phyloP scores from a whole-genome alignment of 2,329 filamentous ascomycete species.

The Chaetomiaceae sp. region DNA sequence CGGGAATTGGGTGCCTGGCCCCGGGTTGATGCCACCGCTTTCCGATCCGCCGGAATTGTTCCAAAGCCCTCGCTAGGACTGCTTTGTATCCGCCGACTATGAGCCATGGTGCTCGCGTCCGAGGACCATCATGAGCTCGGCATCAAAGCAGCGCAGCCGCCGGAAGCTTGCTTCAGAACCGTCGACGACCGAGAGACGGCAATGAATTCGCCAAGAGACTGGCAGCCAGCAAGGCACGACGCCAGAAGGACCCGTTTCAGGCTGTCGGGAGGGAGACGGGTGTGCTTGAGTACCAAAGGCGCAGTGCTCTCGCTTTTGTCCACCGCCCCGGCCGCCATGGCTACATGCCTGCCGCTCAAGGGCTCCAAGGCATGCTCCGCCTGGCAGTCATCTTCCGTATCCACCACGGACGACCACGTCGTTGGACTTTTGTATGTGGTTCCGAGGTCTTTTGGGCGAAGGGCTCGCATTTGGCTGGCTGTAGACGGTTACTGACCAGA shows the following conservation, averaged over 20 bases:
- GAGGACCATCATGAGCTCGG: conserved; percentile 22
- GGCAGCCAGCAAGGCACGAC: neutral
- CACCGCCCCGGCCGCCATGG: conserved; percentile 32
- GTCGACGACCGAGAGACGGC: neutral
- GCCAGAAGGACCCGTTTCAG: conserved; percentile 4
- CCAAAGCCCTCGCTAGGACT: neutral
- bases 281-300: conserved; percentile 9
- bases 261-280: conserved; percentile 13
- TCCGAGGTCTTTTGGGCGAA: neutral
- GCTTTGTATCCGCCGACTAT: conserved; percentile 9
- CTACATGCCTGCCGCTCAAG: conserved; percentile 58
- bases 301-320: conserved; percentile 26
- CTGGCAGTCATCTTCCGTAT: conserved; percentile 66
- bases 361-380: conserved; percentile 66
- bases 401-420: conserved; percentile 54
- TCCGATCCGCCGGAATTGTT: neutral
- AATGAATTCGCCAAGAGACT: neutral
- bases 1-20: neutral
- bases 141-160: conserved; percentile 12
- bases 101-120: conserved; percentile 20
- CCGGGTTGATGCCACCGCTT: conserved; percentile 7
- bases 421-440: conserved; percentile 57
- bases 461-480: neutral
- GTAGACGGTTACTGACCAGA: neutral
- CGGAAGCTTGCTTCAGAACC: conserved; percentile 3